These are phyloP conservation scores for Hemileccinum hortonii DNA, from an alignment of 1,284 basidiomycete genomes.

Conservation along the genomic window DNA sequence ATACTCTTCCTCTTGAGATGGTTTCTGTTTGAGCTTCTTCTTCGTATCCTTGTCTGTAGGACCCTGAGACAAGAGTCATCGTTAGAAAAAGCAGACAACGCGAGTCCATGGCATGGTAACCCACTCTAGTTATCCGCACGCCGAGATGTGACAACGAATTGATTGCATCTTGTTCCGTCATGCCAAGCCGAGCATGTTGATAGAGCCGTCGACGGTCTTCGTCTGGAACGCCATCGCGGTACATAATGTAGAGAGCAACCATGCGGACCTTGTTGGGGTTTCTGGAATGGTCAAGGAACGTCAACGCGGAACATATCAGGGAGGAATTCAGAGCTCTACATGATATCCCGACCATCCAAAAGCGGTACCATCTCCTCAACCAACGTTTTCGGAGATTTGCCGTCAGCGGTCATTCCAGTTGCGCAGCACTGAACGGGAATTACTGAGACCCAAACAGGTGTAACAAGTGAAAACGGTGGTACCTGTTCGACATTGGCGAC, in stretches of 20 bases:
- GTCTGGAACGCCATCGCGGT: conserved; percentile 95
- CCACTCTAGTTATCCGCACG: conserved; percentile 78
- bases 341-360: conserved; percentile 81
- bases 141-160: conserved; percentile 88
- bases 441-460: conserved; percentile 1
- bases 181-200: conserved; percentile 89
- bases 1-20: conserved; percentile 81
- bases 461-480: conserved; percentile 13
- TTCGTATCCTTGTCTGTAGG: conserved; percentile 73
- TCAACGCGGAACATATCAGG: neutral
- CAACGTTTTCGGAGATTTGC: conserved; percentile 86
- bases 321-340: conserved; percentile 47
- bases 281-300: conserved; percentile 41
- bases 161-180: conserved; percentile 92
- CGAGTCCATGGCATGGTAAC: conserved; percentile 25
- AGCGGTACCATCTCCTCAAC: conserved; percentile 99
- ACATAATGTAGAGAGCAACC: conserved; percentile 94
- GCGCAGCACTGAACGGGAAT: conserved; percentile 70
- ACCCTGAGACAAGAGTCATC: conserved; percentile 41
- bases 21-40: conserved; percentile 80
- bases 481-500: conserved; percentile 95
- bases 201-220: conserved; percentile 94
- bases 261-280: conserved; percentile 94
- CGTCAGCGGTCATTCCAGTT: conserved; percentile 85
- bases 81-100: neutral